A percentile compares a stretch with the other conserved stretches of the same genome.
Conservation (phyloP, 768 basidiomycete species). For the Mycena crocata region DNA sequence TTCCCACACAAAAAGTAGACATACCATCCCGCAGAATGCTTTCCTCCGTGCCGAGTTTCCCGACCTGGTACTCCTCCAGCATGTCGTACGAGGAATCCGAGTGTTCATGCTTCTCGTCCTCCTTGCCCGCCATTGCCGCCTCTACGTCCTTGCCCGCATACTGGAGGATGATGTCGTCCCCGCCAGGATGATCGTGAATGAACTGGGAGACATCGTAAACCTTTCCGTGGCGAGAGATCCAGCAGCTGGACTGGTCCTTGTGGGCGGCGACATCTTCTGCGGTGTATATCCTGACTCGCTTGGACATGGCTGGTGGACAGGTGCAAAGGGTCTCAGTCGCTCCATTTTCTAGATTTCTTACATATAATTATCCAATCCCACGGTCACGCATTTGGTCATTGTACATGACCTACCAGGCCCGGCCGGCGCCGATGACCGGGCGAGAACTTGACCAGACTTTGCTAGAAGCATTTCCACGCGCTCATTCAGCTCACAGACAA, state of each 20-base stretch:
- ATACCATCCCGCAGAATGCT: constrained; percentile 82
- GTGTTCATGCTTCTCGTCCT: constrained; percentile 86
- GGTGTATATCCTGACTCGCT: constrained; percentile 78
- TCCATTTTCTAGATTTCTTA: constrained; percentile 1
- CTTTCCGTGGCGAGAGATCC: constrained; percentile 83
- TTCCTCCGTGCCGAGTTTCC: constrained; percentile 81
- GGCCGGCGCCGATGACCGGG: not conserved
- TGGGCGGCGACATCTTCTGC: constrained; percentile 79
- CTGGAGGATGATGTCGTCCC: constrained; percentile 88
- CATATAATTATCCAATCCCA: not conserved
- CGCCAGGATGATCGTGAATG: constrained; percentile 91
- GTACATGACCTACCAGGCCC: not conserved
- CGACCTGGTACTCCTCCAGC: constrained; percentile 89
- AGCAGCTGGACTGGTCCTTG: constrained; percentile 72
- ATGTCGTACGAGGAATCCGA: constrained; percentile 93
- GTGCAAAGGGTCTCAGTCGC: constrained; percentile 3
- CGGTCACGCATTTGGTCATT: constrained; percentile 9
- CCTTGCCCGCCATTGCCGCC: constrained; percentile 73
- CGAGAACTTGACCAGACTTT: not conserved
- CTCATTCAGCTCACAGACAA: no score
- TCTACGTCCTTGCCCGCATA: constrained; percentile 89
- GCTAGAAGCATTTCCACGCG: no score
- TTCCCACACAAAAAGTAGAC: constrained; percentile 43
- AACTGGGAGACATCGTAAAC: constrained; percentile 93
- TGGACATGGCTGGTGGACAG: constrained; percentile 63